phyloP scores from a whole-genome alignment of 257 asterid genomes.

The Rubia yunnanensis region DNA sequence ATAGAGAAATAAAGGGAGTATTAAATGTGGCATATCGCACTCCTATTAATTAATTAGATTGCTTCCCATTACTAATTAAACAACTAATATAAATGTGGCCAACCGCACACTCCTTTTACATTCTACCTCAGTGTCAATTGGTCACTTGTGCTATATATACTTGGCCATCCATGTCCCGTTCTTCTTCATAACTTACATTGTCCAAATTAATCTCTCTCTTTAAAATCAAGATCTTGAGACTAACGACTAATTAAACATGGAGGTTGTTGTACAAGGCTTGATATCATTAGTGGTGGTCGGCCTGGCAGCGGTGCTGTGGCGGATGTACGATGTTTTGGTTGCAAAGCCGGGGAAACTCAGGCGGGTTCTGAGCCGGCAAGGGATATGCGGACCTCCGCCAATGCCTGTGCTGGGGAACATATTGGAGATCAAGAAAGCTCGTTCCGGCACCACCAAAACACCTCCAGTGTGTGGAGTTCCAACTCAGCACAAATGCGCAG shows the following conservation, averaged over 20 bases:
- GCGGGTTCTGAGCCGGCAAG: constrained; percentile 30
- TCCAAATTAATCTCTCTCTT: neutral
- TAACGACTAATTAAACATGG: no score
- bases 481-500: constrained; percentile 26
- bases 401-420: constrained; percentile 40
- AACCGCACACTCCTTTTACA: neutral
- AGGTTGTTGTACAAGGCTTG: neutral
- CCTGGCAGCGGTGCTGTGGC: constrained; percentile 10
- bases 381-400: constrained; percentile 52
- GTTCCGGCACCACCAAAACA: constrained; percentile 13
- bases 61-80: neutral
- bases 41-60: no score
- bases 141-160: neutral
- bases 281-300: neutral
- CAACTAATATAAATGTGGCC: neutral
- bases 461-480: constrained; percentile 8
- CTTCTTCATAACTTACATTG: neutral
- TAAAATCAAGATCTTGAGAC: neutral
- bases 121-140: no score
- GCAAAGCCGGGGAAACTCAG: constrained; percentile 29
- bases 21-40: no score
- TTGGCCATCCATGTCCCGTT: neutral
- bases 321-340: constrained; percentile 22
- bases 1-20: no score
- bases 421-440: constrained; percentile 41